Evolutionary conservation across 192 early-diverging fungal species (phyloP).

Genomic region (Diversispora epigaea): DNA sequence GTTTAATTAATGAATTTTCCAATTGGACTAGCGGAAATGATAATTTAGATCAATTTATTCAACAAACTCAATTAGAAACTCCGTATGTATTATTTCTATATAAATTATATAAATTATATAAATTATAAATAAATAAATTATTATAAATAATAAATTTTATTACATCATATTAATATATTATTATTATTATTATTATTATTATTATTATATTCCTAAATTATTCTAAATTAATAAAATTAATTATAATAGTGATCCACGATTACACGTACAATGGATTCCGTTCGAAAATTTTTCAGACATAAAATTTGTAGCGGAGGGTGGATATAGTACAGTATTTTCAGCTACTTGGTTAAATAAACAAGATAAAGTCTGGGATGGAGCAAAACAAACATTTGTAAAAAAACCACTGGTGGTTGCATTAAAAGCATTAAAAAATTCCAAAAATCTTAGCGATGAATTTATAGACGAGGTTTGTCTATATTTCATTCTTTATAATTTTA

Average conservation of each 20-base stretch:
- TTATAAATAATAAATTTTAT: not conserved
- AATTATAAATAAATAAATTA: not conserved
- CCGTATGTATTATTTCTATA: constrained; percentile 14
- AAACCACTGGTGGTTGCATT: constrained; percentile 23
- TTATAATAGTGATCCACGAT: constrained; percentile 14
- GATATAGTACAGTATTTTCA: constrained; percentile 24
- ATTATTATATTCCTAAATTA: too few species aligned
- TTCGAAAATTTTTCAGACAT: constrained; percentile 20
- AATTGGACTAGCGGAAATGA: constrained; percentile 26
- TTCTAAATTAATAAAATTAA: too few species aligned
- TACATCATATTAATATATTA: not conserved
- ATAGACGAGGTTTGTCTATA: constrained; percentile 26
- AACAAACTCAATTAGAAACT: constrained; percentile 23
- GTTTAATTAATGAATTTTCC: constrained; percentile 29
- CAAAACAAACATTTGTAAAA: constrained; percentile 12
- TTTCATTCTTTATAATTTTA: not conserved
- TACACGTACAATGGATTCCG: constrained; percentile 31
- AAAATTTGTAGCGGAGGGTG: constrained; percentile 24
- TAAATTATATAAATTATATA: not conserved
- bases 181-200: too few species aligned
- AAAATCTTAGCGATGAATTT: constrained; percentile 18
- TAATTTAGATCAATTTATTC: constrained; percentile 9
- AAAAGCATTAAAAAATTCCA: constrained; percentile 26
- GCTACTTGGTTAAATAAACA: constrained; percentile 25
- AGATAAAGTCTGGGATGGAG: constrained; percentile 19